A percentile compares a stretch with the other conserved stretches of the same genome.
Evolutionary conservation across 2,329 filamentous ascomycete species (phyloP).

Genomic region (Claviceps sp.): DNA sequence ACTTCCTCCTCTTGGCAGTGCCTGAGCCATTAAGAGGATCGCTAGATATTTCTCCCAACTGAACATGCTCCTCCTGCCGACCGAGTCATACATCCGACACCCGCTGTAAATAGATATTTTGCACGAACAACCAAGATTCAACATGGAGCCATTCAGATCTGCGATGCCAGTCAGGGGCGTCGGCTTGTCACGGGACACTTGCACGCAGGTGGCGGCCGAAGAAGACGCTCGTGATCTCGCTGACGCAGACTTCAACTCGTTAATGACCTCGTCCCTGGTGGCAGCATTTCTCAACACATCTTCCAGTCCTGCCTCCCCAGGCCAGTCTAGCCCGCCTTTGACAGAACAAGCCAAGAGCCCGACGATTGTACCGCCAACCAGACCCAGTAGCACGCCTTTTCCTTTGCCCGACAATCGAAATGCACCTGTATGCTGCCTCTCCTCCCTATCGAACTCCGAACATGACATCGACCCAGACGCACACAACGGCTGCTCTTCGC

Average conservation of each 20-base stretch:
- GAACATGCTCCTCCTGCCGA: conserved; percentile 6
- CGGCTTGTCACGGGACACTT: conserved; percentile 1
- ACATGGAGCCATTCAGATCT: conserved; percentile 4
- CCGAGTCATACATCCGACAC: conserved; percentile 1
- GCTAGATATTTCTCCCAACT: background rate
- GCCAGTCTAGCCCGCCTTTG: conserved; percentile 37
- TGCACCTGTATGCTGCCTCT: conserved; percentile 16
- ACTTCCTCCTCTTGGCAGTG: background rate
- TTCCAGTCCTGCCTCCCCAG: conserved; percentile 43
- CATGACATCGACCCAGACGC: conserved; percentile 9
- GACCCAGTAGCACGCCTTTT: conserved; percentile 48
- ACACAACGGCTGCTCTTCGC: conserved; percentile 7
- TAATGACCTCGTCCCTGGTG: conserved; percentile 25
- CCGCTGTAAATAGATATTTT: background rate
- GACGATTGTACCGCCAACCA: conserved; percentile 22
- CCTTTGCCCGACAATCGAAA: conserved; percentile 37
- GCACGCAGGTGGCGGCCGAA: conserved; percentile 6
- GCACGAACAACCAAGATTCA: background rate
- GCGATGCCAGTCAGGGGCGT: conserved; percentile 4
- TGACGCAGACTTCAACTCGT: conserved; percentile 21
- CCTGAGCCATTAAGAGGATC: background rate
- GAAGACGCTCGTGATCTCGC: conserved; percentile 5
- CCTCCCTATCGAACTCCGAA: conserved; percentile 13
- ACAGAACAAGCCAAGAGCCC: conserved; percentile 28
- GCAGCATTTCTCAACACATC: conserved; percentile 24